These are phyloP conservation scores for Suhomyces coccinellae DNA, from an alignment of 1,139 yeast genomes.

Conservation along the genomic window DNA sequence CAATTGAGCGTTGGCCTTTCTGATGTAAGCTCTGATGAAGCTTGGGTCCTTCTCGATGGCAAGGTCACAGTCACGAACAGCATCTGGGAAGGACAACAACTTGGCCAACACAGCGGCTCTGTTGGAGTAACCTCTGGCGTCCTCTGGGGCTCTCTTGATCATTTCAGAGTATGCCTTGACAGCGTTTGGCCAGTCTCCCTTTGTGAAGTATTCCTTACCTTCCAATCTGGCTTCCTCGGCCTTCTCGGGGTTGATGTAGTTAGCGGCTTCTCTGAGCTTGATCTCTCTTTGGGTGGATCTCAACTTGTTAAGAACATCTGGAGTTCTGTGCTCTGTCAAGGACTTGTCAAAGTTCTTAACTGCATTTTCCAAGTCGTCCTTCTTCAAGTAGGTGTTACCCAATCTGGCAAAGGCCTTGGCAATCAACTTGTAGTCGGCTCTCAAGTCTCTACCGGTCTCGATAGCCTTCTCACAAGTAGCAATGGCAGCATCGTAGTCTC, in stretches of 20 bases:
- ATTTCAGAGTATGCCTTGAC: slow-evolving; percentile 94
- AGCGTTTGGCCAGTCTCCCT: slow-evolving; percentile 96
- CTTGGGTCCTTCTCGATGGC: slow-evolving; percentile 88
- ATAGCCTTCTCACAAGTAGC: slow-evolving; percentile 79
- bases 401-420: slow-evolving; percentile 94
- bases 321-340: slow-evolving; percentile 95
- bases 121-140: slow-evolving; percentile 95
- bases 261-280: slow-evolving; percentile 72
- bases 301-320: slow-evolving; percentile 86
- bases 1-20: slow-evolving; percentile 94
- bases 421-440: slow-evolving; percentile 88
- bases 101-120: slow-evolving; percentile 97
- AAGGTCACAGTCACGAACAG: slow-evolving; percentile 83
- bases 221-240: slow-evolving; percentile 94
- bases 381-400: slow-evolving; percentile 79
- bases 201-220: slow-evolving; percentile 87
- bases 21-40: slow-evolving; percentile 91
- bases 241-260: slow-evolving; percentile 83
- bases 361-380: slow-evolving; percentile 71
- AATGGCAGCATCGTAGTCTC: slow-evolving; percentile 84
- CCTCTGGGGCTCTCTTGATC: slow-evolving; percentile 93
- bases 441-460: slow-evolving; percentile 83
- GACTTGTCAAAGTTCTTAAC: slow-evolving; percentile 83
- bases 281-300: slow-evolving; percentile 85
- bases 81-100: slow-evolving; percentile 96